These are phyloP conservation scores for Sphaerulina musiva DNA, from an alignment of 2,329 filamentous ascomycete species.

Conservation along the genomic window DNA sequence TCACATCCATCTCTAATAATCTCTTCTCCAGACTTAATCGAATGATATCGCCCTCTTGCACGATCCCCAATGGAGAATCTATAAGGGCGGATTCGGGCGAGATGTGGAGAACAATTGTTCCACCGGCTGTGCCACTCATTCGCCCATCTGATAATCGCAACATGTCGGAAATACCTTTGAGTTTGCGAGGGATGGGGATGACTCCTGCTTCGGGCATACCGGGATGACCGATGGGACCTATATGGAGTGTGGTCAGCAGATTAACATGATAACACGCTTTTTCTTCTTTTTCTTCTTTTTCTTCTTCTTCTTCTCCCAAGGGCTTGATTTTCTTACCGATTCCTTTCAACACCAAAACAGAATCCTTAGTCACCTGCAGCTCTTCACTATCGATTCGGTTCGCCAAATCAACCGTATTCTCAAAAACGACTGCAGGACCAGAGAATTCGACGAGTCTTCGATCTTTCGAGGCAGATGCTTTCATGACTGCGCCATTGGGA, in stretches of 20 bases:
- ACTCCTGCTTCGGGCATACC: conserved; percentile 50
- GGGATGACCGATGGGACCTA: conserved; percentile 44
- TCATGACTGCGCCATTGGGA: conserved; percentile 45
- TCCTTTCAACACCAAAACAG: conserved; percentile 44
- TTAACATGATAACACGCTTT: no score
- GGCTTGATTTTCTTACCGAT: no score
- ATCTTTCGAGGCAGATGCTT: conserved; percentile 48
- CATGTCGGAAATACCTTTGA: conserved; percentile 49
- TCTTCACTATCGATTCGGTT: conserved; percentile 42
- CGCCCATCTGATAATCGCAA: conserved; percentile 49
- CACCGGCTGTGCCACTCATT: conserved; percentile 52
- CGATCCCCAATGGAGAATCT: conserved; percentile 44
- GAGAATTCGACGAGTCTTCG: conserved; percentile 40
- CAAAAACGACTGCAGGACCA: conserved; percentile 45
- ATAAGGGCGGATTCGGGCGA: conserved; percentile 47
- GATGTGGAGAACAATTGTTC: conserved; percentile 50
- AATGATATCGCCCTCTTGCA: conserved; percentile 46
- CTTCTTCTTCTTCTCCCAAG: no score
- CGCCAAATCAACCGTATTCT: conserved; percentile 44
- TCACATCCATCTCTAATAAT: conserved; percentile 38
- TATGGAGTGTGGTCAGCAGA: no score
- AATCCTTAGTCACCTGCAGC: conserved; percentile 40
- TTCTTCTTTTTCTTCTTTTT: no score
- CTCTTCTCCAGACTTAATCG: conserved; percentile 42
- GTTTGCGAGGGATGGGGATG: conserved; percentile 47